Base-by-base conservation (phyloP, 768 basidiomycete genomes). In the Dendrothele bispora region DNA sequence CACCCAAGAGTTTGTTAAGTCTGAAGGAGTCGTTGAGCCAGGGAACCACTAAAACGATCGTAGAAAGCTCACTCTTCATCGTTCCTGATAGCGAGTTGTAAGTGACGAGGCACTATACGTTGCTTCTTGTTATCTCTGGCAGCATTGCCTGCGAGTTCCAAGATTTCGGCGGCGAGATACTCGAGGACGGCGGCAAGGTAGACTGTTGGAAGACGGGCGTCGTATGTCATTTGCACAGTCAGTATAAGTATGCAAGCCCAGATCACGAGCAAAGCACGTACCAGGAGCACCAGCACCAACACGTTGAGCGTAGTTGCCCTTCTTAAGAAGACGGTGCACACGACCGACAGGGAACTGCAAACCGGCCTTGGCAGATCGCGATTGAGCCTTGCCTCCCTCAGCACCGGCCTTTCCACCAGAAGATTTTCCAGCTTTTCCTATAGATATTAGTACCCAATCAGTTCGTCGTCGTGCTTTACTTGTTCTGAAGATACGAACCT, bases 31-130 rank as follows among this genome's bases (percentile, higher is more conserved):
- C 20, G 28, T 26, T 41, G 26, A 24, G 1, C 5, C 30, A 11
- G 5, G n/a, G n/a, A n/a, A n/a, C 14, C 1, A n/a, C 17, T 5
- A n/a, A 46, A 22, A 37, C 11, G 5, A 37, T n/a, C n/a, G n/a
- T n/a, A n/a, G 32, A 17, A 3, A 30, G 11, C 73, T 38, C 53
- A 77, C 77, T 80, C 83, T 56, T 84, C 83, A 48, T 84, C 83
- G 65, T 85, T 83, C 39, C 87, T 78, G 67, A 88, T 85, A 51
- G 86, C 86, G 51, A 88, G 77, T 59, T 88, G 86, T 36, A 88
- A 65, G 68, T 88, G 87, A 55, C 87, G 79, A 21, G 86, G 87
- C 21, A 87, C 83, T 62, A 88, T 88, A 72, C 87, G 86, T 40
- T 84, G 80, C 69, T 86, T 83, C 72, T 83, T 83, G 73, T 83